A percentile compares a stretch with the other conserved stretches of the same genome.
phyloP scores from a whole-genome alignment of 768 basidiomycete genomes.

The Naganishia randhawae region DNA sequence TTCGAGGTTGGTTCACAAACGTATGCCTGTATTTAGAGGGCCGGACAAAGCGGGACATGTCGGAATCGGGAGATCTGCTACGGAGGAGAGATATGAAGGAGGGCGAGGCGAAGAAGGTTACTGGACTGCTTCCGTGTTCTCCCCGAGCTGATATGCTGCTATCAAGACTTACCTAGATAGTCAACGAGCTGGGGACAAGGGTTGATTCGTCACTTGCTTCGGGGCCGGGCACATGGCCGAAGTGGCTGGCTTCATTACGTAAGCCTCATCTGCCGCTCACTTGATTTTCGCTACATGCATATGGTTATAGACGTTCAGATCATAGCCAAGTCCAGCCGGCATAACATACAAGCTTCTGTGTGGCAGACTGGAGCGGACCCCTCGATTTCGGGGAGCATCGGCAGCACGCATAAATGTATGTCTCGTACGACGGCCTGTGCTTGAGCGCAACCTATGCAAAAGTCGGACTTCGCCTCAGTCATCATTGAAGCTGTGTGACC shows the following conservation, averaged over 20 bases:
- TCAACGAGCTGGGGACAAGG: neutral
- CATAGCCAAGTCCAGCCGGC: too few relatives aligned
- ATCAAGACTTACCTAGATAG: neutral
- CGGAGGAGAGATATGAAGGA: neutral
- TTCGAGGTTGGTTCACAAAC: conserved; percentile 82
- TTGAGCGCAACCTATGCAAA: too few relatives aligned
- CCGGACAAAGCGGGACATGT: conserved; percentile 81
- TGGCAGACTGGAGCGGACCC: too few relatives aligned
- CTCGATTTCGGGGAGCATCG: too few relatives aligned
- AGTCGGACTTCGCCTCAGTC: too few relatives aligned
- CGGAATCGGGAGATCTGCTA: neutral
- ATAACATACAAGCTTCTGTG: too few relatives aligned
- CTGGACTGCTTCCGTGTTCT: neutral
- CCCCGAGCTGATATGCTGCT: neutral
- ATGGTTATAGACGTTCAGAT: too few relatives aligned
- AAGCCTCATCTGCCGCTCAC: neutral
- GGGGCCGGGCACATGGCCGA: neutral
- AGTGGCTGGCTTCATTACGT: neutral
- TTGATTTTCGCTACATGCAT: too few relatives aligned
- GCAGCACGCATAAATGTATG: too few relatives aligned
- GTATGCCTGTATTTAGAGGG: conserved; percentile 91
- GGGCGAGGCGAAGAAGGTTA: neutral
- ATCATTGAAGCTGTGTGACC: too few relatives aligned
- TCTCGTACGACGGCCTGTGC: too few relatives aligned
- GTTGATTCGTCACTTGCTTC: neutral